Percentiles rank a stretch among this genome's conserved stretches.
These are phyloP conservation scores for Penicillium glabrum DNA, from an alignment of 2,329 filamentous ascomycete species.

Conservation along the genomic window DNA sequence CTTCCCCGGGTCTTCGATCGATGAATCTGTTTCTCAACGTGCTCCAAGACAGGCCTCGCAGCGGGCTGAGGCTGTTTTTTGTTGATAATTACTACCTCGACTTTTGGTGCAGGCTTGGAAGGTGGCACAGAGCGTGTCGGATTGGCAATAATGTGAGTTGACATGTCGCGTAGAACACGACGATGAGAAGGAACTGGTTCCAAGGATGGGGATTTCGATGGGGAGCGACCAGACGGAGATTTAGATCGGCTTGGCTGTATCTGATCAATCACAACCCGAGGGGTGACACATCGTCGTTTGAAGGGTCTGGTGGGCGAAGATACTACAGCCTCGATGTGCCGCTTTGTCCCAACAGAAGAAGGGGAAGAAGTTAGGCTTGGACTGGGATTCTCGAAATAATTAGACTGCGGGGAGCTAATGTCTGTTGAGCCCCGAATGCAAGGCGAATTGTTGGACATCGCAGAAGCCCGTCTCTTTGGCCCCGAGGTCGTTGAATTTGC, in stretches of 20 bases:
- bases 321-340: slow-evolving; percentile 12
- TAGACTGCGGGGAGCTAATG: slow-evolving; percentile 22
- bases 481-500: slow-evolving; percentile 13
- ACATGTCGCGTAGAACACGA: slow-evolving; percentile 17
- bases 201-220: slow-evolving; percentile 3
- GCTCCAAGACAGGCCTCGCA: slow-evolving; percentile 1
- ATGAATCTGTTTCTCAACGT: slow-evolving; percentile 16
- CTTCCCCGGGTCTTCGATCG: slow-evolving; percentile 16
- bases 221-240: background rate
- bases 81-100: slow-evolving; percentile 36
- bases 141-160: slow-evolving; percentile 13
- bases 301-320: slow-evolving; percentile 15
- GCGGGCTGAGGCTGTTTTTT: slow-evolving; percentile 6
- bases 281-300: slow-evolving; percentile 26
- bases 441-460: slow-evolving; percentile 9
- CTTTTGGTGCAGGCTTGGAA: slow-evolving; percentile 6
- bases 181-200: slow-evolving; percentile 10
- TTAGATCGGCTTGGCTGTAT: slow-evolving; percentile 1
- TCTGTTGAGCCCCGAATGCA: slow-evolving; percentile 24
- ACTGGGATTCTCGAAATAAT: slow-evolving; percentile 15
- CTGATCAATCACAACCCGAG: slow-evolving; percentile 13
- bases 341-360: slow-evolving; percentile 25
- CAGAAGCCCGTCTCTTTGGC: slow-evolving; percentile 6
- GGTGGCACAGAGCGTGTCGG: background rate
- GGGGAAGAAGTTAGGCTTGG: slow-evolving; percentile 35